Percentiles rank a stretch among this genome's conserved stretches.
Conservation (phyloP, 192 early-diverging fungal genomes). For the Radiomyces spectabilis region DNA sequence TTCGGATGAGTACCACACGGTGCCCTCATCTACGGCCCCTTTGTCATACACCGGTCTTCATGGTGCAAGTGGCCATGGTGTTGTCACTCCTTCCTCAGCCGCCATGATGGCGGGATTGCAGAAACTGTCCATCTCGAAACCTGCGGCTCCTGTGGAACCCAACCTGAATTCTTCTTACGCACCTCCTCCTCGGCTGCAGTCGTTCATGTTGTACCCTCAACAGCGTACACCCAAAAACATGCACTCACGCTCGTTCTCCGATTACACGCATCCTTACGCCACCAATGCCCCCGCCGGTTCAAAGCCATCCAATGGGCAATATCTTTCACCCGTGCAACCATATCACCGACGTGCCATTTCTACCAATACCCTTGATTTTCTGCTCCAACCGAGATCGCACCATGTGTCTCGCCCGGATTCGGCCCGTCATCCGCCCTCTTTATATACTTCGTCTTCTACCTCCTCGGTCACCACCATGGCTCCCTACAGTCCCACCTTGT, state of each 20-base stretch:
- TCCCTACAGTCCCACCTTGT: background rate
- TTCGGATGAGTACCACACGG: too few relatives aligned
- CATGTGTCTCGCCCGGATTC: background rate
- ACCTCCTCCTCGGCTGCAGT: background rate
- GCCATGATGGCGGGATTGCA: background rate
- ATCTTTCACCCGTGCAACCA: background rate
- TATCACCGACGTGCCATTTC: slow-evolving; percentile 2
- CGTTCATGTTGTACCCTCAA: slow-evolving; percentile 6
- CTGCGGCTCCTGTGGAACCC: slow-evolving; percentile 18
- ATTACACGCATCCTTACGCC: slow-evolving; percentile 29
- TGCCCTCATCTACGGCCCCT: too few relatives aligned
- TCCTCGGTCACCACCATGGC: background rate
- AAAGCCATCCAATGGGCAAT: background rate
- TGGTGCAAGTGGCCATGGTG: background rate
- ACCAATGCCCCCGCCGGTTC: background rate
- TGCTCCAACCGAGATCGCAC: background rate
- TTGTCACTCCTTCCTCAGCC: background rate
- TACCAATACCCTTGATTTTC: background rate
- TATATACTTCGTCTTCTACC: background rate
- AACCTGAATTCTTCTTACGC: background rate
- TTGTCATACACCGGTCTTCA: background rate
- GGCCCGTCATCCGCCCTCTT: background rate
- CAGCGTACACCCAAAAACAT: slow-evolving; percentile 18
- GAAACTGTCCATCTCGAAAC: slow-evolving; percentile 4
- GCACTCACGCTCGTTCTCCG: slow-evolving; percentile 30